Conservation (phyloP, 441 rosid species). For the Pelargonium cotyledonis region DNA sequence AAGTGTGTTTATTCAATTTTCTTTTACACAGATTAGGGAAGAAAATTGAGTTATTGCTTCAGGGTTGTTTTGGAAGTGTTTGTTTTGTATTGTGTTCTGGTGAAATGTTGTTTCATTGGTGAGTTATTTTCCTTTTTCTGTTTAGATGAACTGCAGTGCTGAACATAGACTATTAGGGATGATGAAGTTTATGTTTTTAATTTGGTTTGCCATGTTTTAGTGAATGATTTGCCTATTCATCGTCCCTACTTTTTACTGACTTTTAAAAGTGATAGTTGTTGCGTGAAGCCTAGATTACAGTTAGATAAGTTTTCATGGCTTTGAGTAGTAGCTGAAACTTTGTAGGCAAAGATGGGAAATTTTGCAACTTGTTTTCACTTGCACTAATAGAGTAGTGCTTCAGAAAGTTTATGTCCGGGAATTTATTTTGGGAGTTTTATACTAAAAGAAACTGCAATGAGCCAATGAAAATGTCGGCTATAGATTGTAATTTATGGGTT, state of each 20-base stretch:
- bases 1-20: neutral
- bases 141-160: neutral
- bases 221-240: neutral
- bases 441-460: too few relatives aligned
- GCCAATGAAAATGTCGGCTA: neutral
- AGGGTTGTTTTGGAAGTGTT: neutral
- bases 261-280: neutral
- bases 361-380: neutral
- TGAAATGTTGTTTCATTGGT: neutral
- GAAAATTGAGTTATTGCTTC: neutral
- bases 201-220: neutral
- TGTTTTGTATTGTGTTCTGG: neutral
- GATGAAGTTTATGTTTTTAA: neutral
- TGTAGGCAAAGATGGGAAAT: neutral
- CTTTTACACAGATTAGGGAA: neutral
- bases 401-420: neutral
- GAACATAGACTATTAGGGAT: neutral
- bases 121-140: neutral
- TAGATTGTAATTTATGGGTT: neutral
- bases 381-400: neutral
- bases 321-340: neutral
- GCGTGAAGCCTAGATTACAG: neutral
- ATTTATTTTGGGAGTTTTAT: neutral
- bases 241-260: neutral
- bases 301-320: neutral